Evolutionary conservation across 2,329 filamentous ascomycete species (phyloP), one percentile per base, ranked within the genome.

Genomic region (Nemania bipapillata): DNA sequence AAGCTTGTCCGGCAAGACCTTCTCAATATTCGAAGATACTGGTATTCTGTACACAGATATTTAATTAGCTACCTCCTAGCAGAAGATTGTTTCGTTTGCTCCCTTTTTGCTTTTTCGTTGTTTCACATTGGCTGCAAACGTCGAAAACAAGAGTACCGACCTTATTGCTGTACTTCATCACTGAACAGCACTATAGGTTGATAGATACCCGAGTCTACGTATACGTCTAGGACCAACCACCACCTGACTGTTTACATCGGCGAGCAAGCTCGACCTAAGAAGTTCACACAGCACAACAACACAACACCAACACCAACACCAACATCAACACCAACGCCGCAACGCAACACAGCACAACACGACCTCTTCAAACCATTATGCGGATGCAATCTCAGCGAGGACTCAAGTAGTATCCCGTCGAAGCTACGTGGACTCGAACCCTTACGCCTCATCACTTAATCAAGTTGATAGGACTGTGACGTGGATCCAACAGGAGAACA

Each of bases 401-500:
- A 28, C 3, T 24, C 4, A 26, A 32, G 37, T 37, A 26, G 35
- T 58, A 28, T 45, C 28, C 26, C 37, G 32, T 26, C 22, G 7
- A 40, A 20, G 37, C 58, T 55, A 59, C 47, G 37, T 67, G 47
- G 59, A 63, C 47, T 54, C 20, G 17, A 53, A 22, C 28, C 28
- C 40, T 40, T 20, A n/a, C 24, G 42, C 45, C 58, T 45, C 32
- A 50, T 66, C 35, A 45, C 35, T 35, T 54, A 24, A 40, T 62
- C n/a, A 52, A 68, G 60, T 61, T 17, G 45, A 37, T 26, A 37
- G 54, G 56, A 54, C 47, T 1, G 56, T 60, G 42, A 68, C 61
- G 65, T 70, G 65, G 55, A 63, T 45, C 60, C 55, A 63, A 59
- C 52, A 50, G 28, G 58, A 37, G 50, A 32, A 24, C n/a, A 28